These are phyloP conservation scores for Camelina hispida DNA, from an alignment of 345 rosid species.

Conservation along the genomic window DNA sequence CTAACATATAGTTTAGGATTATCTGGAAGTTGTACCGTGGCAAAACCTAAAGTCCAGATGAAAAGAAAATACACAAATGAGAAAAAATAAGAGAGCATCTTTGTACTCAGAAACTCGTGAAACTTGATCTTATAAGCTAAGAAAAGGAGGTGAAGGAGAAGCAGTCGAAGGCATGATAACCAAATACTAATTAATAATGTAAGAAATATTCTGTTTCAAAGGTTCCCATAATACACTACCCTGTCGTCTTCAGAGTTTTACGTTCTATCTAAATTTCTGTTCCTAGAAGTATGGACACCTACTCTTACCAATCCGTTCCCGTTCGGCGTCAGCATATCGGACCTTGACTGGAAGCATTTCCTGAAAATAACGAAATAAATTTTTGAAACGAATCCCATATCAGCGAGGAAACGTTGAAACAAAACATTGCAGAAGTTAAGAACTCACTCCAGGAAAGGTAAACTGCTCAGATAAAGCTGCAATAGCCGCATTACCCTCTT, in stretches of 20 bases:
- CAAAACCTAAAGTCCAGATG: slow-evolving; percentile 26
- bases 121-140: slow-evolving; percentile 1
- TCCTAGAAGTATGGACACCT: slow-evolving; percentile 1
- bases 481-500: slow-evolving; percentile 79
- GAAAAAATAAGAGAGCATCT: slow-evolving; percentile 17
- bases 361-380: slow-evolving; percentile 45
- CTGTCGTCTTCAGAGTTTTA: background rate
- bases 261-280: slow-evolving; percentile 13
- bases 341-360: slow-evolving; percentile 66
- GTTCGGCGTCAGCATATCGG: slow-evolving; percentile 75
- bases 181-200: slow-evolving; percentile 9
- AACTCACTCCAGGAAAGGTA: slow-evolving; percentile 84
- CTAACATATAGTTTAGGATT: slow-evolving; percentile 70
- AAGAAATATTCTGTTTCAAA: background rate
- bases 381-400: slow-evolving; percentile 2
- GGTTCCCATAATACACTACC: slow-evolving; percentile 5
- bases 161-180: slow-evolving; percentile 17
- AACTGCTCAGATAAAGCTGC: slow-evolving; percentile 62
- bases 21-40: slow-evolving; percentile 52
- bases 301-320: slow-evolving; percentile 64
- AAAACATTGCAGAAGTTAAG: slow-evolving; percentile 26
- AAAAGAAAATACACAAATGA: slow-evolving; percentile 25
- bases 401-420: slow-evolving; percentile 6
- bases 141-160: slow-evolving; percentile 1
- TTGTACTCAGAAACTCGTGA: slow-evolving; percentile 9